Evolutionary conservation across 257 asterid species (phyloP).

Genomic region (Apocynum venetum): DNA sequence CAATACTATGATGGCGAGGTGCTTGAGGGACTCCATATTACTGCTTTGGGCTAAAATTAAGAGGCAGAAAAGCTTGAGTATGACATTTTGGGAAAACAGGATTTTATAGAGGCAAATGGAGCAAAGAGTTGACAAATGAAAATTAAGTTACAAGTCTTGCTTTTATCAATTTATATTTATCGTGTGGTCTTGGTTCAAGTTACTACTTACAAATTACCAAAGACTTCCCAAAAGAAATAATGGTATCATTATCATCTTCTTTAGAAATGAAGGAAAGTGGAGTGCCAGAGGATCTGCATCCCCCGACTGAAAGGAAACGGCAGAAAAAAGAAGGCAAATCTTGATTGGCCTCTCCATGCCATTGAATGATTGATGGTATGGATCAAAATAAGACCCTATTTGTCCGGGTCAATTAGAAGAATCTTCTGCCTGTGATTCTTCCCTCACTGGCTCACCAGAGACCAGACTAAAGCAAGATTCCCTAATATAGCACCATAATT

Average conservation of each 20-base stretch:
- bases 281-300: constrained; percentile 10
- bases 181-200: constrained; percentile 5
- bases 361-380: too few relatives aligned
- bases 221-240: neutral
- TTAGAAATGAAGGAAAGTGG: constrained; percentile 22
- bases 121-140: neutral
- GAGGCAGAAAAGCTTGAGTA: neutral
- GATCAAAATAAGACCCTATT: neutral
- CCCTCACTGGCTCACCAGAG: neutral
- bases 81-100: neutral
- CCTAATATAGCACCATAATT: neutral
- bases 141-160: constrained; percentile 13
- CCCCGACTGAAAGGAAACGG: neutral
- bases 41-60: neutral
- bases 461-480: neutral
- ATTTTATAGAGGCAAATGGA: neutral
- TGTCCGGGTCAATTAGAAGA: neutral
- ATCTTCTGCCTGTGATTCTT: neutral
- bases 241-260: neutral
- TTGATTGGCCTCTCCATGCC: neutral
- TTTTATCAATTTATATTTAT: neutral
- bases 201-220: neutral
- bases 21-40: neutral
- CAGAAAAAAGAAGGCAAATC: neutral
- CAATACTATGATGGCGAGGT: neutral